Percentiles rank a stretch among this genome's conserved stretches.
phyloP scores from a whole-genome alignment of 805 yeast species.

The Lipomyces sp. region DNA sequence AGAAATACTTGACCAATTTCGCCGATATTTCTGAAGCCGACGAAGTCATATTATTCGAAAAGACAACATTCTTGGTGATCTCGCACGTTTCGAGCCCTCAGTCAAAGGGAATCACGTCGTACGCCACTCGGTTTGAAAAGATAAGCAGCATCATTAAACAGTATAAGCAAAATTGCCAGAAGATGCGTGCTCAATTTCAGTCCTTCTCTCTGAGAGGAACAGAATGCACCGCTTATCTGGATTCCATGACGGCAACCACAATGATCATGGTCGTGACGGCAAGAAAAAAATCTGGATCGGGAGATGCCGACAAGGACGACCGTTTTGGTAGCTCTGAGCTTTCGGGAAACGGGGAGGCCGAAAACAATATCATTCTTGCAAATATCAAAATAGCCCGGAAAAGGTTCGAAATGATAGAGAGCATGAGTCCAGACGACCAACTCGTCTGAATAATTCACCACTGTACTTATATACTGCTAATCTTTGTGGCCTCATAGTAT shows the following conservation, averaged over 20 bases:
- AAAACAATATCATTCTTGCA: conserved; percentile 37
- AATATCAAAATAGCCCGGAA: conserved; percentile 41
- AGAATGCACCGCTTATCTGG: conserved; percentile 42
- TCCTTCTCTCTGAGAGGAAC: conserved; percentile 65
- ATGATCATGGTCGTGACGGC: conserved; percentile 46
- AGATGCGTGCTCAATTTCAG: conserved; percentile 78
- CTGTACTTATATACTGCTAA: not conserved
- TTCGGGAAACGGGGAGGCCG: conserved; percentile 32
- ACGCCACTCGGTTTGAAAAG: conserved; percentile 91
- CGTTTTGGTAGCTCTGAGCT: conserved; percentile 14
- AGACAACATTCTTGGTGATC: conserved; percentile 83
- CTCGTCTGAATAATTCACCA: no score
- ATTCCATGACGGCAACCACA: conserved; percentile 44
- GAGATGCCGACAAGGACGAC: not conserved
- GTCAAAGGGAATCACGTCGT: conserved; percentile 43
- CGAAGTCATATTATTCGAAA: conserved; percentile 87
- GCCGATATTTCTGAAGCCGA: conserved; percentile 75
- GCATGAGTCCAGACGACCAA: conserved; percentile 12
- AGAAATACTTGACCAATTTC: conserved; percentile 68
- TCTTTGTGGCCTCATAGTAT: no score
- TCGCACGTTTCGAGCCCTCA: conserved; percentile 43
- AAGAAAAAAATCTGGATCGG: conserved; percentile 21
- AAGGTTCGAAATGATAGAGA: conserved; percentile 42
- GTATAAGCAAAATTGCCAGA: conserved; percentile 86
- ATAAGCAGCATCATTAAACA: conserved; percentile 91